These are phyloP conservation scores for Phytophthora syringae DNA, from an alignment of 352 stramenopile genomes.

Conservation along the genomic window DNA sequence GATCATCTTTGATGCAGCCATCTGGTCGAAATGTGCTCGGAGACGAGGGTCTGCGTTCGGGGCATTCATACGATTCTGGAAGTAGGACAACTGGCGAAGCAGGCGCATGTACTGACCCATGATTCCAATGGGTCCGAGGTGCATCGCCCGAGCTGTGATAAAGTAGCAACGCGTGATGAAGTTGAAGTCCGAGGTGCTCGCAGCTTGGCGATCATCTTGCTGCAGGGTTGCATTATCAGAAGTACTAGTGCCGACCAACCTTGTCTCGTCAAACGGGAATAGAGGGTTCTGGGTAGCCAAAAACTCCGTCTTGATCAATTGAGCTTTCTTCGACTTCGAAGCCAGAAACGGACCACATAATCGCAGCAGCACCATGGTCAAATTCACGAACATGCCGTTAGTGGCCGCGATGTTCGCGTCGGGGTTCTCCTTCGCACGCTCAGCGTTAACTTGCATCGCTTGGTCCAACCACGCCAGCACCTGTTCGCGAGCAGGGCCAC, in stretches of 20 bases:
- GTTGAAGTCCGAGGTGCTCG: slow-evolving; percentile 80
- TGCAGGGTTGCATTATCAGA: slow-evolving; percentile 10
- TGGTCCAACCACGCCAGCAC: slow-evolving; percentile 83
- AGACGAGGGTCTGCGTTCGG: slow-evolving; percentile 67
- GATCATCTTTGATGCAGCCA: slow-evolving; percentile 78
- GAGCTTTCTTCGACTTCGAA: slow-evolving; percentile 76
- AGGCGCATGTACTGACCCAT: slow-evolving; percentile 87
- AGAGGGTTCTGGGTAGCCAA: slow-evolving; percentile 54
- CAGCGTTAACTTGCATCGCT: slow-evolving; percentile 73
- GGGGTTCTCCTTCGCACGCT: slow-evolving; percentile 83
- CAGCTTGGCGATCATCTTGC: slow-evolving; percentile 33
- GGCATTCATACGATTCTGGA: slow-evolving; percentile 83
- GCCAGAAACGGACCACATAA: slow-evolving; percentile 85
- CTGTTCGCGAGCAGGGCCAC: slow-evolving; percentile 56
- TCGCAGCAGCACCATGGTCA: slow-evolving; percentile 77
- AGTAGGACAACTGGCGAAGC: slow-evolving; percentile 91
- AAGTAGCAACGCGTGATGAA: slow-evolving; percentile 99
- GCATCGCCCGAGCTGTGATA: slow-evolving; percentile 91
- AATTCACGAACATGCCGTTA: slow-evolving; percentile 82
- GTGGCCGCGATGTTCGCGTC: slow-evolving; percentile 67
- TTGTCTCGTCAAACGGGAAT: slow-evolving; percentile 74
- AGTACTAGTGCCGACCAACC: slow-evolving; percentile 44
- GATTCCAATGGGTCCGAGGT: slow-evolving; percentile 91
- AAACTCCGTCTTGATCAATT: slow-evolving; percentile 74
- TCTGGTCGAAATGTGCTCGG: slow-evolving; percentile 76